Conservation (phyloP, 441 rosid species). For the Macaranga tanarius region DNA sequence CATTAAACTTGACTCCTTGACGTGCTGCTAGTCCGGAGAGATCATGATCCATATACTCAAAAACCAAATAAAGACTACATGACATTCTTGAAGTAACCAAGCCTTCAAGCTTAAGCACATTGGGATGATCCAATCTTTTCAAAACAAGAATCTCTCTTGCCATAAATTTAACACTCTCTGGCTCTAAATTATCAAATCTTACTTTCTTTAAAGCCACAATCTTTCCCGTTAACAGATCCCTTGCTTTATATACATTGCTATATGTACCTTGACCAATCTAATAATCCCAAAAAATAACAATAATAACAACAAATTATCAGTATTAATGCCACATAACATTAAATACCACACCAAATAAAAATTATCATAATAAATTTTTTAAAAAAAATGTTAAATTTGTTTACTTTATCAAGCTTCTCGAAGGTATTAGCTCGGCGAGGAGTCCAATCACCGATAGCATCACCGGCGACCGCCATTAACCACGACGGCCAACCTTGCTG, state of each 20-base stretch:
- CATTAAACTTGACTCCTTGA: slow-evolving; percentile 65
- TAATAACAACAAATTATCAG: neutral
- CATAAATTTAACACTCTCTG: slow-evolving; percentile 92
- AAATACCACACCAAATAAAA: neutral
- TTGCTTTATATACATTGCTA: slow-evolving; percentile 88
- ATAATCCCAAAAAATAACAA: neutral
- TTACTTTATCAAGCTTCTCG: slow-evolving; percentile 86
- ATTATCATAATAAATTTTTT: neutral
- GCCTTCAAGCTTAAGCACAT: slow-evolving; percentile 89
- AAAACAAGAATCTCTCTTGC: slow-evolving; percentile 89
- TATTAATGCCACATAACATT: neutral
- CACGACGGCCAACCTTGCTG: slow-evolving; percentile 85
- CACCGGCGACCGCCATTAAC: slow-evolving; percentile 76
- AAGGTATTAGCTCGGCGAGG: slow-evolving; percentile 82
- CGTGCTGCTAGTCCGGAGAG: slow-evolving; percentile 71
- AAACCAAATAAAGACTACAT: slow-evolving; percentile 77
- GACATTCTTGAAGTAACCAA: slow-evolving; percentile 85
- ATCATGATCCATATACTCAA: slow-evolving; percentile 90
- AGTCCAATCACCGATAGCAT: slow-evolving; percentile 68
- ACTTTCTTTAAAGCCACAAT: slow-evolving; percentile 91
- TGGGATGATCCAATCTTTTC: slow-evolving; percentile 67
- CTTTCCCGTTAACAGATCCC: slow-evolving; percentile 71
- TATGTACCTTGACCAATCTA: slow-evolving; percentile 96
- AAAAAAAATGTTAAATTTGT: neutral
- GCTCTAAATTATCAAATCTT: slow-evolving; percentile 81